phyloP scores from a whole-genome alignment of 1,284 basidiomycete species.

The Quambalaria eucalypti region DNA sequence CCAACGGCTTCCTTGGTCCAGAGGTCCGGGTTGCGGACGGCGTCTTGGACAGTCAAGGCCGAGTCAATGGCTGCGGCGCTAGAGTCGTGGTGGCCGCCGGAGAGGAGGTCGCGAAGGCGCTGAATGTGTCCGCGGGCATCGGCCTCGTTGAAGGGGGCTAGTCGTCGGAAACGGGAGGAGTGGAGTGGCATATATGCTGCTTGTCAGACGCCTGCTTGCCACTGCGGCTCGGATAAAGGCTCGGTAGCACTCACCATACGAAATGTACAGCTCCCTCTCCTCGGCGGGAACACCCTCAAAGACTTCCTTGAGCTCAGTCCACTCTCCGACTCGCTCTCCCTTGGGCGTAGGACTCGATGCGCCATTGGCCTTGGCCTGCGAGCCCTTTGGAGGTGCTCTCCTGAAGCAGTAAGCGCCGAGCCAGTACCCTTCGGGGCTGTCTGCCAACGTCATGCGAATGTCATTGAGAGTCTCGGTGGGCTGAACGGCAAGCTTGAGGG shows the following conservation, averaged over 20 bases:
- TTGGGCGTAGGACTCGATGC: constrained; percentile 6
- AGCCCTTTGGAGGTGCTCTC: constrained; percentile 6
- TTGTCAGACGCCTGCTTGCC: background rate
- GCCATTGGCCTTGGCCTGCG: constrained; percentile 11
- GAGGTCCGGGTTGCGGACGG: constrained; percentile 48
- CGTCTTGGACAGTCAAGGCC: constrained; percentile 52
- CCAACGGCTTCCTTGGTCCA: constrained; percentile 21
- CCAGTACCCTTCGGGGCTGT: constrained; percentile 46
- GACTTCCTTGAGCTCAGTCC: constrained; percentile 38
- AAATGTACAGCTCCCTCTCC: constrained; percentile 32
- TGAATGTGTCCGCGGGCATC: constrained; percentile 51
- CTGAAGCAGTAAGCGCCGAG: constrained; percentile 45
- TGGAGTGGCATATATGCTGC: background rate
- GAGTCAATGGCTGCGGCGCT: constrained; percentile 49
- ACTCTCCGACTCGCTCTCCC: constrained; percentile 34
- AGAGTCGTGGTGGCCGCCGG: constrained; percentile 48
- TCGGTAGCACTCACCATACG: constrained; percentile 20
- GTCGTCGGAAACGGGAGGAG: background rate
- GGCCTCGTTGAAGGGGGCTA: constrained; percentile 52
- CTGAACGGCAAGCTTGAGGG: constrained; percentile 40
- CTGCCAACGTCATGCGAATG: constrained; percentile 40
- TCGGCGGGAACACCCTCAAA: constrained; percentile 32
- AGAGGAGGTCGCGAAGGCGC: constrained; percentile 51
- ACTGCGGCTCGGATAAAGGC: background rate
- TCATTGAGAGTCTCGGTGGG: constrained; percentile 45